Conservation (phyloP, 129 eudicot species). For the Deinandra increscens region DNA sequence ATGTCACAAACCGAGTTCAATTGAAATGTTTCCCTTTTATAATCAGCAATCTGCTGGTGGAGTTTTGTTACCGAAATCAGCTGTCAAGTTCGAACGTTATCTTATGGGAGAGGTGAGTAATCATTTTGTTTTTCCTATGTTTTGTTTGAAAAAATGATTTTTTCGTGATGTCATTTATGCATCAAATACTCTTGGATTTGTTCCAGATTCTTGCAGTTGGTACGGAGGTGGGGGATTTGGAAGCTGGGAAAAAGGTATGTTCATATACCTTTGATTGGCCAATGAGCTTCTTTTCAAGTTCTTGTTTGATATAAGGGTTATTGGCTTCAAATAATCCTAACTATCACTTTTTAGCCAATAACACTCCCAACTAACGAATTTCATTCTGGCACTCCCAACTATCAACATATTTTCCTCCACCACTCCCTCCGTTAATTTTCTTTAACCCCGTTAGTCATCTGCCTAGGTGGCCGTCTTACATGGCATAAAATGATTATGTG, state of each 20-base stretch:
- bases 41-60: constrained; percentile 95
- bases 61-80: constrained; percentile 88
- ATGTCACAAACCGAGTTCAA: not conserved
- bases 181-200: not conserved
- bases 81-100: constrained; percentile 89
- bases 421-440: no score
- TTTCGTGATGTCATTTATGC: not conserved
- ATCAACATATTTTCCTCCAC: no score
- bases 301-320: constrained; percentile 14
- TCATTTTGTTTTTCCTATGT: not conserved
- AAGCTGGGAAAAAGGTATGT: constrained; percentile 85
- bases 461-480: no score
- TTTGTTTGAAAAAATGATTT: not conserved
- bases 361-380: no score
- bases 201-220: constrained; percentile 84
- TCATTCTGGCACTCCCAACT: no score
- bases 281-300: not conserved
- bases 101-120: constrained; percentile 88
- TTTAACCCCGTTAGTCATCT: no score
- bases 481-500: no score
- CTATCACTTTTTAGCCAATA: no score
- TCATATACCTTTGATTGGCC: not conserved
- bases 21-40: constrained; percentile 1
- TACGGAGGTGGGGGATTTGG: constrained; percentile 68
- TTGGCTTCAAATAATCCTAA: no score